These are phyloP conservation scores for Anthracocystis setariae DNA, from an alignment of 1,284 basidiomycete genomes.

Conservation along the genomic window DNA sequence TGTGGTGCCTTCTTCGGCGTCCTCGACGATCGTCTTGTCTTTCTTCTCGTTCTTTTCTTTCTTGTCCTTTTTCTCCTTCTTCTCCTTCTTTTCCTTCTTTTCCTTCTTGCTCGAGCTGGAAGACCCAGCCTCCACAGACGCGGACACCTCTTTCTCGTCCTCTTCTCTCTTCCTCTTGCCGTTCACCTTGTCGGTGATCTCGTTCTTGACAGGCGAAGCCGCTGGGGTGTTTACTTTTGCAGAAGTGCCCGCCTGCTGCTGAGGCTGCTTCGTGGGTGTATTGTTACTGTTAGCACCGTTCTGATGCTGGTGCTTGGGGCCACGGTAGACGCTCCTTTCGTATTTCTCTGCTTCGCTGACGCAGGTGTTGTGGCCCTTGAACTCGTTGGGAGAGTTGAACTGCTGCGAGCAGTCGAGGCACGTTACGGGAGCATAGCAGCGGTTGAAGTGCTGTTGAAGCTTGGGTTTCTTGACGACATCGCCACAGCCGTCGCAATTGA, in stretches of 20 bases:
- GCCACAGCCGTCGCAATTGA: constrained; percentile 65
- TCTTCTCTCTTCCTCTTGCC: constrained; percentile 36
- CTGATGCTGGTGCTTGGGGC: constrained; percentile 32
- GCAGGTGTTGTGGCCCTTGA: constrained; percentile 65
- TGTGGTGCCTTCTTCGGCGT: constrained; percentile 26
- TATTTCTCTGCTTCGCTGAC: constrained; percentile 67
- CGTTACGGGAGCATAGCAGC: constrained; percentile 63
- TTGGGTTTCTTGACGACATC: constrained; percentile 68
- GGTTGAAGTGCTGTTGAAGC: constrained; percentile 62
- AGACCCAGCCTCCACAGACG: not conserved
- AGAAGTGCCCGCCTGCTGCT: constrained; percentile 5
- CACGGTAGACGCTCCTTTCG: constrained; percentile 55
- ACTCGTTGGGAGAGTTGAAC: constrained; percentile 61
- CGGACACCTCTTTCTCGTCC: constrained; percentile 4
- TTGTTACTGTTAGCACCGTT: constrained; percentile 11
- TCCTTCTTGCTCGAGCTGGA: constrained; percentile 13
- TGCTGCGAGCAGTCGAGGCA: constrained; percentile 66
- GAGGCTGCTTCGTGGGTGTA: constrained; percentile 19
- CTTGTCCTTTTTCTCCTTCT: constrained; percentile 68
- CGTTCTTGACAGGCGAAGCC: constrained; percentile 11
- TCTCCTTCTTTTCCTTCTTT: constrained; percentile 26
- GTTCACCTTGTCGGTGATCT: constrained; percentile 11
- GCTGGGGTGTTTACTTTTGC: constrained; percentile 4
- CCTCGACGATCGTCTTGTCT: constrained; percentile 17
- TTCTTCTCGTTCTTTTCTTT: constrained; percentile 34